Evolutionary conservation across 768 basidiomycete genomes (phyloP), one percentile per base, ranked within the genome.

Genomic region (Dacryopinax spathularia): DNA sequence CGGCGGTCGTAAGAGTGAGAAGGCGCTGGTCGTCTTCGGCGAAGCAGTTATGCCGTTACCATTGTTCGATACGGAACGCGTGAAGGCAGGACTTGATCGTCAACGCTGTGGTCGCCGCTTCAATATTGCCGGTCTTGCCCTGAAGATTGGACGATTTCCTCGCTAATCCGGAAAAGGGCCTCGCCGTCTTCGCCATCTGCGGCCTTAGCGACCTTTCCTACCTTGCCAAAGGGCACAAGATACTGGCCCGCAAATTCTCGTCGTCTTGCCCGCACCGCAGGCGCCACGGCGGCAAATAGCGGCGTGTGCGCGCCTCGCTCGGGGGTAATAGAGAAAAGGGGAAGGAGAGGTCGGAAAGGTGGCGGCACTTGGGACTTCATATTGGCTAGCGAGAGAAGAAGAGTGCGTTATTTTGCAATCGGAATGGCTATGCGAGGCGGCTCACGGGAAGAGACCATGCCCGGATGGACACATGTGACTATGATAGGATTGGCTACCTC

Each of bases 171-270:
- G 48, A 56, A 56, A 56, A 56, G 48, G 48, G 48, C 48, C 48
- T 56, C 48, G 48, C 48, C 48, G 29, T 56, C 48, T 29, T 56
- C 48, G 3, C 48, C 48, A 18, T 56, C 48, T 29, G 48, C 48
- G 48, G 48, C 61, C 35, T 62, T 62, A n/a, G 35, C 41, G 35
- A 43, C 36, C 35, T 36, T 35, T 16, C 36, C 61, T 15, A 62
- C 41, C 29, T 39, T 43, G 35, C 61, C 61, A 10, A 37, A 31
- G 12, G 61, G 61, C 33, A 31, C 35, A n/a, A 62, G 35, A 34
- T 62, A 62, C 27, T 36, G 36, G 5, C 61, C 61, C 22, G 61
- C 34, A n/a, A 39, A 62, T 37, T 62, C 61, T 62, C 27, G 29
- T 36, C 35, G 35, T 33, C 61, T 62, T 2, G 35, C 27, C 13